Evolutionary conservation across 192 early-diverging fungal species (phyloP).

Genomic region (Coemansia asiatica): DNA sequence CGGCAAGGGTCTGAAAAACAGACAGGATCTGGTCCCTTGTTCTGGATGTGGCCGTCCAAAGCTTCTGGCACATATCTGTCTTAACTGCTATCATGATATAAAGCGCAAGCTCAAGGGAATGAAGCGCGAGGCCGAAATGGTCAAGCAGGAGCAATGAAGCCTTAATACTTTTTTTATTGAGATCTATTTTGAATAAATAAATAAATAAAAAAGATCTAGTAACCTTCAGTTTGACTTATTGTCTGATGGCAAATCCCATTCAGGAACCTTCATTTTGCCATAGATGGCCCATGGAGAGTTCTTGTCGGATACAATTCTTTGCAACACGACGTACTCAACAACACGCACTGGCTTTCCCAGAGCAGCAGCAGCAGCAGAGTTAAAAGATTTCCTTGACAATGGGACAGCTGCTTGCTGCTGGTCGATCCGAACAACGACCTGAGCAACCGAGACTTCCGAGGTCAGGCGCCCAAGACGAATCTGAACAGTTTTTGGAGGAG

Average conservation of each 20-base stretch:
- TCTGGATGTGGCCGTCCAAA: constrained; percentile 74
- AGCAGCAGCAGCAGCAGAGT: constrained; percentile 51
- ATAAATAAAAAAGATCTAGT: neutral
- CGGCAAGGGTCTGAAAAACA: constrained; percentile 73
- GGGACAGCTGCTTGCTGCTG: constrained; percentile 59
- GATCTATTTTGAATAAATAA: too few species aligned
- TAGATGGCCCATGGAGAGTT: constrained; percentile 65
- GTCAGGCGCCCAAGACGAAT: constrained; percentile 58
- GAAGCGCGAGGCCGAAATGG: constrained; percentile 22
- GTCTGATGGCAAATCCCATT: constrained; percentile 25
- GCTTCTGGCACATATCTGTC: constrained; percentile 76
- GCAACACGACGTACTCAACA: constrained; percentile 71
- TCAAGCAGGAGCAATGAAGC: neutral
- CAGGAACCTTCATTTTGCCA: constrained; percentile 58
- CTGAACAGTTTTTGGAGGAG: constrained; percentile 60
- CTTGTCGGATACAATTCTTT: constrained; percentile 61
- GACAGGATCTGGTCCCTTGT: constrained; percentile 70
- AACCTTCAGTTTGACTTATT: neutral
- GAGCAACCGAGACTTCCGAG: constrained; percentile 53
- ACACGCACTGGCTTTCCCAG: constrained; percentile 59
- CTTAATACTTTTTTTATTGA: neutral
- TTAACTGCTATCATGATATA: constrained; percentile 70
- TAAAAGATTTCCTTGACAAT: constrained; percentile 15
- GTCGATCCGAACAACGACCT: constrained; percentile 67
- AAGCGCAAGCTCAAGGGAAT: constrained; percentile 51